These are phyloP conservation scores for Cyphellophora attinorum DNA, from an alignment of 2,329 filamentous ascomycete genomes.

Conservation along the genomic window DNA sequence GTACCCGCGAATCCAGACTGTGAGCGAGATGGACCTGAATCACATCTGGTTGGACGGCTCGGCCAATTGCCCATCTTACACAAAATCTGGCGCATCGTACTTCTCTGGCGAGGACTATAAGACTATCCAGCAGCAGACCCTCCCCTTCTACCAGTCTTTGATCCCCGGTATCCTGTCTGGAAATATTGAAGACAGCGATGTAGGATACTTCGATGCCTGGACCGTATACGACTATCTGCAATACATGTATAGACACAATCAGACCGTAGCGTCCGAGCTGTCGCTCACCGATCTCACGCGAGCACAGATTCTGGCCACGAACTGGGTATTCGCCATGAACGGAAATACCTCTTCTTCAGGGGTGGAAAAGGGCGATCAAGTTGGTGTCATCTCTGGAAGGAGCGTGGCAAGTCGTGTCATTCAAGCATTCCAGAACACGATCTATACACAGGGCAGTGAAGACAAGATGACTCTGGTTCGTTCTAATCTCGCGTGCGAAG, in stretches of 20 bases:
- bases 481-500: no score
- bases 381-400: conserved; percentile 32
- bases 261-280: conserved; percentile 26
- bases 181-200: conserved; percentile 27
- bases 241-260: conserved; percentile 45
- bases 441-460: conserved; percentile 25
- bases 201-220: conserved; percentile 43
- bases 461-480: conserved; percentile 33
- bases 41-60: conserved; percentile 43
- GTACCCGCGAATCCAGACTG: conserved; percentile 41
- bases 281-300: conserved; percentile 20
- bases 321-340: conserved; percentile 38
- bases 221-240: conserved; percentile 47
- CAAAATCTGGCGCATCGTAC: conserved; percentile 30
- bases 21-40: conserved; percentile 36
- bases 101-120: conserved; percentile 30
- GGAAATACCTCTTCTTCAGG: conserved; percentile 20
- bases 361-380: conserved; percentile 15
- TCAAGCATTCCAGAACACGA: conserved; percentile 28
- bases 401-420: conserved; percentile 31
- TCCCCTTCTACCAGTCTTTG: conserved; percentile 38
- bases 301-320: conserved; percentile 33
- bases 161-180: conserved; percentile 33
- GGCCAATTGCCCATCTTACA: conserved; percentile 32
- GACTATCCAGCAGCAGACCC: conserved; percentile 26